Base-by-base conservation (phyloP, 208 protist genomes). In the Trypanosomatidae sp. region DNA sequence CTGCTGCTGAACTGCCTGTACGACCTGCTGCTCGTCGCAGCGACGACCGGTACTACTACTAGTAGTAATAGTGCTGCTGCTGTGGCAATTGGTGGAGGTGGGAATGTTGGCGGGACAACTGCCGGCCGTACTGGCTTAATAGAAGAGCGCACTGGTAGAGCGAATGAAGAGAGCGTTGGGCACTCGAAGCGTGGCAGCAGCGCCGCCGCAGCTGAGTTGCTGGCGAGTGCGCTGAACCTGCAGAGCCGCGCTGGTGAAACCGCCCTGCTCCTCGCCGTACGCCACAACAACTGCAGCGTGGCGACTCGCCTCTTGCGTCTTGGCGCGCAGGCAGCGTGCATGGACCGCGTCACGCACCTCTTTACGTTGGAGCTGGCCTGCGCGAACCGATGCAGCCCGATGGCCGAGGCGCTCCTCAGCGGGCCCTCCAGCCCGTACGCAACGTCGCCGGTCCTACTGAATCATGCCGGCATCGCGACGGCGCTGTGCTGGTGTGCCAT, bases 401-500 rank as follows among this genome's bases (percentile, higher is more conserved):
- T 95, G 72, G 88, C 88, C 8, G 52, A 81, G 49, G 64, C 77
- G n/a, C 80, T 95, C 19, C 72, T 93, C 66, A 0, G 73, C 77
- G 0, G 25, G 47, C 33, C 44, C 43, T 17, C 33, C 68, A 12
- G 75, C n/a, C n/a, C 74, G 12, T 89, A 90, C 66, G 73, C 68
- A 22, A 79, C 67, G 41, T 90, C 83, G 10, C 76, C 77, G 12
- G 82, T 91, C 6, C 71, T 89, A 56, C 77, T 95, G 28, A 95
- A 95, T 68, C 82, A 92, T 52, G 86, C 83, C 36, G 90, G 90
- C 59, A 85, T 90, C 30, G 88, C 90, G 25, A 85, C 90, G 25
- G 83, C 88, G 62, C 77, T 95, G 41, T 95, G 88, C 71, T 95
- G 88, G 88, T 92, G 88, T 58, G 88, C 91, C 4, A 66, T 93